A percentile compares a stretch with the other conserved stretches of the same genome.
Evolutionary conservation across 371 early-diverging fungal genomes (phyloP).

Genomic region (Zychaea mexicana): DNA sequence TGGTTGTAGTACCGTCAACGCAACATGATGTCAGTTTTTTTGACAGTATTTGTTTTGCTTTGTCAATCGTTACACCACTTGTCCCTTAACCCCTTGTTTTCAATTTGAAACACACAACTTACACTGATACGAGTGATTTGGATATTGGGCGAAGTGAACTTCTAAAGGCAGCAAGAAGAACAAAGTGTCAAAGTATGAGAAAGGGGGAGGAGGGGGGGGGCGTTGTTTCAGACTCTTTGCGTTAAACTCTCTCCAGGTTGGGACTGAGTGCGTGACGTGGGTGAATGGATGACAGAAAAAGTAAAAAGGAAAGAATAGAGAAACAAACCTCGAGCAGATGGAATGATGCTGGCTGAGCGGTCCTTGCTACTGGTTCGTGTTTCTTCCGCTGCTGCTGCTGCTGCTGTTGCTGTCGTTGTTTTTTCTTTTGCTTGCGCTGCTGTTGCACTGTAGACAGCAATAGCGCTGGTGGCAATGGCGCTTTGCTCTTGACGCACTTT

Average conservation of each 20-base stretch:
- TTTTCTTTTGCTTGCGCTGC: background rate
- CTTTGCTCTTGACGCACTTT: no score
- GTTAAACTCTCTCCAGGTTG: background rate
- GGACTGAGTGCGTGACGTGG: no score
- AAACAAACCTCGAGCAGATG: constrained; percentile 24
- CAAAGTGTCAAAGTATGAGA: background rate
- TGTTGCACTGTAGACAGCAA: no score
- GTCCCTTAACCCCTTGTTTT: background rate
- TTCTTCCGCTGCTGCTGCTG: no score
- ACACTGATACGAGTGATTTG: constrained; percentile 30
- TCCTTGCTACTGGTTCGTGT: constrained; percentile 6
- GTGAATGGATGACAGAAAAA: no score
- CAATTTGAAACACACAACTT: background rate
- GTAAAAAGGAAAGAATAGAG: background rate
- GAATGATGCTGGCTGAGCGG: no score
- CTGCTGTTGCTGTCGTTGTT: no score
- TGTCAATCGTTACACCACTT: no score
- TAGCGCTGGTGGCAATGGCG: no score
- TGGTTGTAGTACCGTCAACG: background rate
- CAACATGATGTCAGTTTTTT: background rate
- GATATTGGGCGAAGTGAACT: constrained; percentile 36
- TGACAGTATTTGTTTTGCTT: background rate
- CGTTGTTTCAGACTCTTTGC: no score
- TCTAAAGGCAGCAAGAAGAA: constrained; percentile 19
- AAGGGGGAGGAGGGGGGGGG: background rate